Conservation (phyloP, 768 basidiomycete species). For the Lepiota subincarnata region DNA sequence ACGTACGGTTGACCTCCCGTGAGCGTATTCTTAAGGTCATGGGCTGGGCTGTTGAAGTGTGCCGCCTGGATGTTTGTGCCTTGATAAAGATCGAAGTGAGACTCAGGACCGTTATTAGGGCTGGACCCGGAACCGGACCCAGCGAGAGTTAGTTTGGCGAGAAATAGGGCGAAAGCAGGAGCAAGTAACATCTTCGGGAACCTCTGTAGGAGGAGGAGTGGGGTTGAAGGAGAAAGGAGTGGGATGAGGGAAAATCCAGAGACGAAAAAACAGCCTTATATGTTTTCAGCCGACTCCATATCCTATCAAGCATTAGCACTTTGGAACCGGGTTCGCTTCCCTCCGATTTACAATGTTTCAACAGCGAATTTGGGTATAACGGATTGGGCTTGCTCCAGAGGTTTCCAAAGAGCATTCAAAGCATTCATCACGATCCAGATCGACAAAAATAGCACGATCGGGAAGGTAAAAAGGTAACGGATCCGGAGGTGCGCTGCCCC, state of each 20-base stretch:
- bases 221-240: not conserved
- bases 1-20: slow-evolving; percentile 15
- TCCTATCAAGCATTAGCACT: not conserved
- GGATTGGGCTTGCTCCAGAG: not conserved
- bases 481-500: not conserved
- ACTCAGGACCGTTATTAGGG: not conserved
- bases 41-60: slow-evolving; percentile 7
- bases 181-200: slow-evolving; percentile 4
- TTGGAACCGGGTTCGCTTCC: not conserved
- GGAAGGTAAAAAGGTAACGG: not conserved
- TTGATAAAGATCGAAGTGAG: not conserved
- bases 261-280: not conserved
- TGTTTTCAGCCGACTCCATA: not conserved
- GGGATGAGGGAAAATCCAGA: not conserved
- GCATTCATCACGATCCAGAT: not conserved
- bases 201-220: not conserved
- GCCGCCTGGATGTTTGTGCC: not conserved
- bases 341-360: not conserved
- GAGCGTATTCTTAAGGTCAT: slow-evolving; percentile 12
- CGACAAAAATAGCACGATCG: not conserved
- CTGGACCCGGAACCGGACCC: not conserved
- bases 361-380: not conserved
- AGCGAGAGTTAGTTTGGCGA: slow-evolving; percentile 3
- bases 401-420: not conserved
- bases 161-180: slow-evolving; percentile 5